Conservation (phyloP, 208 protist genomes). For the Balamuthia mandrillaris region DNA sequence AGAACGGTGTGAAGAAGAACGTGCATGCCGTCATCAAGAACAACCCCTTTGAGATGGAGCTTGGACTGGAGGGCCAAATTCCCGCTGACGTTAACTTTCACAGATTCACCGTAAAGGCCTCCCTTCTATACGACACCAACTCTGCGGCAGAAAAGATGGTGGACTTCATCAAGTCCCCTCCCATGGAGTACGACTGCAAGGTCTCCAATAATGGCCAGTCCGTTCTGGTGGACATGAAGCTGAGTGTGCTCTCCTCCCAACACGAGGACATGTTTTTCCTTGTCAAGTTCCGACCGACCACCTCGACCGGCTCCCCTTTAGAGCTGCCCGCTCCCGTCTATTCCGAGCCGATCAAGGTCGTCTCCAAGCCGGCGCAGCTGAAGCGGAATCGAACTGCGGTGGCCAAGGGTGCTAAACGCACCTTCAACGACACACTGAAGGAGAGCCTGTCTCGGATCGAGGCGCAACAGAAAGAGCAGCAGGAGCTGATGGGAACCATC, state of each 20-base stretch:
- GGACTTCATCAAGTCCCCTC: neutral
- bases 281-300: neutral
- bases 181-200: neutral
- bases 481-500: neutral
- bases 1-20: neutral
- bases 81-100: neutral
- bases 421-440: neutral
- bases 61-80: neutral
- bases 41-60: neutral
- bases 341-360: neutral
- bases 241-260: neutral
- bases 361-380: neutral
- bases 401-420: neutral
- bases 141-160: neutral
- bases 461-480: neutral
- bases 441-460: neutral
- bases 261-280: neutral
- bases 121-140: neutral
- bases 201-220: neutral
- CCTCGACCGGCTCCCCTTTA: neutral
- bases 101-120: neutral
- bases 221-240: neutral
- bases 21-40: neutral
- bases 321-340: neutral
- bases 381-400: neutral